Percentiles rank a stretch among this genome's conserved stretches.
Evolutionary conservation across 129 eudicot genomes (phyloP).

Genomic region (Gnaphalium uliginosum): DNA sequence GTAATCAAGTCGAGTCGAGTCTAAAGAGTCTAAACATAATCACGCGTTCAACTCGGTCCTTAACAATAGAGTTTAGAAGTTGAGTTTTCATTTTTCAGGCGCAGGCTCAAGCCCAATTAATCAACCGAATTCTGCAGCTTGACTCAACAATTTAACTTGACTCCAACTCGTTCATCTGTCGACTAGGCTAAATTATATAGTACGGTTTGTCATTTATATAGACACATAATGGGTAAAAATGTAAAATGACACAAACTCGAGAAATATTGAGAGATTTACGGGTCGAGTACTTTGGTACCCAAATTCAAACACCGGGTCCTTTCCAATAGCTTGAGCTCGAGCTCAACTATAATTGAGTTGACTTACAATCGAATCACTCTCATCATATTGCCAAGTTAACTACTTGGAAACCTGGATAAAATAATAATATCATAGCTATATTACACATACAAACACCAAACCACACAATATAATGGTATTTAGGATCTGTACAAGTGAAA

Average conservation of each 20-base stretch:
- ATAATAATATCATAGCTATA: not conserved
- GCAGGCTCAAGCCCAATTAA: not conserved
- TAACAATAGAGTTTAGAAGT: not conserved
- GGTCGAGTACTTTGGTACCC: no score
- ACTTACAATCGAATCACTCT: not conserved
- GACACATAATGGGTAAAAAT: no score
- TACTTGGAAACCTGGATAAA: not conserved
- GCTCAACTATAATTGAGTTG: no score
- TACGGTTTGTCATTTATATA: no score
- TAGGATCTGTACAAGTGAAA: conserved; percentile 26
- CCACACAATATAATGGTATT: conserved; percentile 24
- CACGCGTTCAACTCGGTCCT: not conserved
- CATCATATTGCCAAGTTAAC: not conserved
- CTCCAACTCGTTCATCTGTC: not conserved
- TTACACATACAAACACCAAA: conserved; percentile 15
- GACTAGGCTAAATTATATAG: not conserved
- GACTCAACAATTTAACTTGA: not conserved
- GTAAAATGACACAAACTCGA: no score
- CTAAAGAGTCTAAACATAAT: not conserved
- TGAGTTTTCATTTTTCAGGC: not conserved
- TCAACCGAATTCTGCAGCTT: not conserved
- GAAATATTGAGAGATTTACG: no score
- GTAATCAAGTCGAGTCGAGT: not conserved
- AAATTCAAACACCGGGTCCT: no score
- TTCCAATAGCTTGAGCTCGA: no score